Evolutionary conservation across 2,329 filamentous ascomycete species (phyloP).

Genomic region (Ploettnerulaceae sp.): DNA sequence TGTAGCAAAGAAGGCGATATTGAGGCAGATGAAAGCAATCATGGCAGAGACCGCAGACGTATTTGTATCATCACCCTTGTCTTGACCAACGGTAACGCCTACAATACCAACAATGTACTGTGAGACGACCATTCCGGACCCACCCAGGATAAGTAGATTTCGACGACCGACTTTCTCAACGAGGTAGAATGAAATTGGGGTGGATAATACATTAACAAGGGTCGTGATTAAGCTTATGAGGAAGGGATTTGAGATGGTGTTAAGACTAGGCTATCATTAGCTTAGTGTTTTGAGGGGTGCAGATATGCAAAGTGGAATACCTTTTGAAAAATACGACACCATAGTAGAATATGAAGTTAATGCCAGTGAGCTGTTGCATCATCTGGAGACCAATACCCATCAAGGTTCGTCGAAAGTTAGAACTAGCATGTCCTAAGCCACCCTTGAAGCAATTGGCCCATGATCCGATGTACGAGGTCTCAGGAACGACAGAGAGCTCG

Average conservation of each 20-base stretch:
- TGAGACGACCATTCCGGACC: slow-evolving; percentile 75
- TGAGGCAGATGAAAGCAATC: slow-evolving; percentile 67
- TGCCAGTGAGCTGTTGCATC: slow-evolving; percentile 74
- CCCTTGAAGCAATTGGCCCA: slow-evolving; percentile 68
- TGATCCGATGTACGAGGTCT: slow-evolving; percentile 61
- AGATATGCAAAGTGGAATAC: too few relatives aligned
- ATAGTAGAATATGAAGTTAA: slow-evolving; percentile 91
- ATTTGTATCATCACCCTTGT: slow-evolving; percentile 71
- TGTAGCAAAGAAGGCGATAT: slow-evolving; percentile 78
- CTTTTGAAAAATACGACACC: slow-evolving; percentile 91
- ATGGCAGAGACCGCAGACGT: slow-evolving; percentile 48
- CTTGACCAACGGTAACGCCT: slow-evolving; percentile 48
- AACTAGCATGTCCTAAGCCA: slow-evolving; percentile 64
- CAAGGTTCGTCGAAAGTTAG: slow-evolving; percentile 64
- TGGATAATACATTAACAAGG: slow-evolving; percentile 74
- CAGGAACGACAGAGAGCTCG: slow-evolving; percentile 64
- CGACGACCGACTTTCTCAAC: slow-evolving; percentile 80
- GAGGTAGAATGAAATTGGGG: slow-evolving; percentile 76
- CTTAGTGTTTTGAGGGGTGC: too few relatives aligned
- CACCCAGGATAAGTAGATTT: slow-evolving; percentile 71
- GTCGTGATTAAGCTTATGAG: slow-evolving; percentile 51
- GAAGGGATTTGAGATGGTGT: slow-evolving; percentile 64
- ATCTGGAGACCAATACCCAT: slow-evolving; percentile 70
- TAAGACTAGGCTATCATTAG: slow-evolving; percentile 55
- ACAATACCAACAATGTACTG: slow-evolving; percentile 79